These are phyloP conservation scores for Coffea humblotiana DNA, from an alignment of 305 asterid species.

Conservation along the genomic window DNA sequence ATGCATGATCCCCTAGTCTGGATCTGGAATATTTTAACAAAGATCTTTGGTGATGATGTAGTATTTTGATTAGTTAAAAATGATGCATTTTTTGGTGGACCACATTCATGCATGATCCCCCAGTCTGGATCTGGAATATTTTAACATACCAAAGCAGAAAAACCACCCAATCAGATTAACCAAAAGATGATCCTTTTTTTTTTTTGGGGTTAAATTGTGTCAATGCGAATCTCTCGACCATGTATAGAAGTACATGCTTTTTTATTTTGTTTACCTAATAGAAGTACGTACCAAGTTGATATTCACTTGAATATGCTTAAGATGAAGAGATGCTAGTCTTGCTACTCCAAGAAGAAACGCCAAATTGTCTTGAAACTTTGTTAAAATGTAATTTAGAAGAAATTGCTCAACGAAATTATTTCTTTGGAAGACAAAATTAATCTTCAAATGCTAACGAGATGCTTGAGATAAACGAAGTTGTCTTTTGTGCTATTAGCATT, in stretches of 20 bases:
- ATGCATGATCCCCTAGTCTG: background rate
- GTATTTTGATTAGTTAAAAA: too few species aligned
- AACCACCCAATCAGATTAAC: background rate
- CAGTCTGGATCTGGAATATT: background rate
- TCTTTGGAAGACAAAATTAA: background rate
- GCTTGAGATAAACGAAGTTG: too few species aligned
- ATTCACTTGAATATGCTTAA: background rate
- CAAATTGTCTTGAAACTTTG: background rate
- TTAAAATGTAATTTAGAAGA: too few species aligned
- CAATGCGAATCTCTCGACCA: too few species aligned
- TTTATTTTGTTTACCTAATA: background rate
- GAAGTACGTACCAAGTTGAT: background rate
- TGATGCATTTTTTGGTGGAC: background rate
- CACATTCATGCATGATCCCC: constrained; percentile 6
- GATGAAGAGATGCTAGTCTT: background rate
- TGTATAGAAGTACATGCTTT: background rate
- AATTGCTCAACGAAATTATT: too few species aligned
- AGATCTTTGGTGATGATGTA: too few species aligned
- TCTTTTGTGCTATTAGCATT: background rate
- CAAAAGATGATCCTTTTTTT: background rate
- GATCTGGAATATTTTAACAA: background rate
- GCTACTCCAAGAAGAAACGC: background rate
- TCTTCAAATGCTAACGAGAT: too few species aligned
- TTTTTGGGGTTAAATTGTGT: too few species aligned
- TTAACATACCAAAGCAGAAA: background rate